Conservation (phyloP, 2,329 filamentous ascomycete genomes). For the Ceratocystis albifundus region DNA sequence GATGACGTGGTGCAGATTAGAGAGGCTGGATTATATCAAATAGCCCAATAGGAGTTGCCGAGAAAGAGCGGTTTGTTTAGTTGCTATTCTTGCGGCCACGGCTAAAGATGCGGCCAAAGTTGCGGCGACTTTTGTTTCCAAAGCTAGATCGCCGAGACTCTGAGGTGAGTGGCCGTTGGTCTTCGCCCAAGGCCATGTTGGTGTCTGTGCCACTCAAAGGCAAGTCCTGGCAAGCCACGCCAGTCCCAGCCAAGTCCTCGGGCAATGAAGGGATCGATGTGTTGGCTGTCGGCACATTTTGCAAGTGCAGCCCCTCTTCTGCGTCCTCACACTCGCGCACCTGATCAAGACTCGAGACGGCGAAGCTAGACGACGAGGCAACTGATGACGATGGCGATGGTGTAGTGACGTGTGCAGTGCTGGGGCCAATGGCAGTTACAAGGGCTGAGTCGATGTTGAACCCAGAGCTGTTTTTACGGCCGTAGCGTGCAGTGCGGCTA, state of each 20-base stretch:
- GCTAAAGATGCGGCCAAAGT: slow-evolving; percentile 14
- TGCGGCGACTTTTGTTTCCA: slow-evolving; percentile 15
- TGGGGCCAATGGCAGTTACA: slow-evolving; percentile 15
- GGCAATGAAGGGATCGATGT: slow-evolving; percentile 13
- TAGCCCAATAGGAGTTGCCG: background rate
- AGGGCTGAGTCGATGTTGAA: slow-evolving; percentile 19
- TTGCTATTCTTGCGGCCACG: slow-evolving; percentile 18
- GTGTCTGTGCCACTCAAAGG: background rate
- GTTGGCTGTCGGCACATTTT: background rate
- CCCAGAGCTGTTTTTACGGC: slow-evolving; percentile 7
- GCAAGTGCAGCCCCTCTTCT: background rate
- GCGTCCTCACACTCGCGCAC: slow-evolving; percentile 1
- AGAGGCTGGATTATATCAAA: background rate
- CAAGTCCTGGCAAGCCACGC: background rate
- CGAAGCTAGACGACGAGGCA: background rate
- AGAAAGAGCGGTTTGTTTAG: background rate
- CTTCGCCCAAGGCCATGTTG: background rate
- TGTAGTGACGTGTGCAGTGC: slow-evolving; percentile 11
- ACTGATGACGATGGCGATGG: slow-evolving; percentile 13
- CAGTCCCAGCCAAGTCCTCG: background rate
- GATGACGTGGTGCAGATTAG: background rate
- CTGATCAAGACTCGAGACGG: background rate
- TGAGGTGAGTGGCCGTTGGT: slow-evolving; percentile 16
- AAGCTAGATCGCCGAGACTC: slow-evolving; percentile 13
- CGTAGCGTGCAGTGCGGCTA: slow-evolving; percentile 17